phyloP scores from a whole-genome alignment of 768 basidiomycete species.

The Tylopilus cervinicoccineus region DNA sequence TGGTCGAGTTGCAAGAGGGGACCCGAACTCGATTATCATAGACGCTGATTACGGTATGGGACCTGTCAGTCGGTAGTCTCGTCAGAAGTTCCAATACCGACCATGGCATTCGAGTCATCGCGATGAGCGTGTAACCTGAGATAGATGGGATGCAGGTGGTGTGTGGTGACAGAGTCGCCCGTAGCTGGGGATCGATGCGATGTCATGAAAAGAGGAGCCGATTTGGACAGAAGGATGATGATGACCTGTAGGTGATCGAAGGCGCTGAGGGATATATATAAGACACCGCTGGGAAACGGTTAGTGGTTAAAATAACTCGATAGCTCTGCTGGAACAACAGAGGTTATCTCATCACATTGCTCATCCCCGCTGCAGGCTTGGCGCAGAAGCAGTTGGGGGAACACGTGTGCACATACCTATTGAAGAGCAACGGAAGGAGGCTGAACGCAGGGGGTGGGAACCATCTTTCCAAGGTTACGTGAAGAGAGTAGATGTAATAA shows the following conservation, averaged over 20 bases:
- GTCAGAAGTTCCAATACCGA: background rate
- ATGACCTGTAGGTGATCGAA: slow-evolving; percentile 1
- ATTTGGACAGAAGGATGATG: slow-evolving; percentile 2
- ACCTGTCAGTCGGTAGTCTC: background rate
- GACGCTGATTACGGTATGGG: slow-evolving; percentile 2
- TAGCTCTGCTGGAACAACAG: slow-evolving; percentile 6
- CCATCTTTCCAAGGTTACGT: slow-evolving; percentile 17
- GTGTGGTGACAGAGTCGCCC: slow-evolving; percentile 1
- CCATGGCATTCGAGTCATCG: slow-evolving; percentile 13
- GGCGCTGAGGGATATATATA: slow-evolving; percentile 16
- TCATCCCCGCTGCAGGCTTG: slow-evolving; percentile 15
- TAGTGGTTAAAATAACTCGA: slow-evolving; percentile 10
- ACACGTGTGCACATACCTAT: slow-evolving; percentile 22
- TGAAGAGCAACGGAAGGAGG: slow-evolving; percentile 9
- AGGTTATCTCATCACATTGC: slow-evolving; percentile 11
- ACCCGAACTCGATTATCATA: slow-evolving; percentile 5
- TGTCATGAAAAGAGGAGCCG: slow-evolving; percentile 13
- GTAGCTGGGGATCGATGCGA: slow-evolving; percentile 9
- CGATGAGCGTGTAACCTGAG: background rate
- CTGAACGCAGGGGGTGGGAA: slow-evolving; percentile 17
- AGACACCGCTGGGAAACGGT: slow-evolving; percentile 11
- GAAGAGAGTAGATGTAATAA: slow-evolving; percentile 8
- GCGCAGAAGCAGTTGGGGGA: slow-evolving; percentile 9
- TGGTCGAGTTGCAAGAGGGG: background rate
- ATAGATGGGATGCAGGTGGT: background rate